A percentile compares a stretch with the other conserved stretches of the same genome.
Conservation (phyloP, 148 eudicot species). For the Diospyros kaki region DNA sequence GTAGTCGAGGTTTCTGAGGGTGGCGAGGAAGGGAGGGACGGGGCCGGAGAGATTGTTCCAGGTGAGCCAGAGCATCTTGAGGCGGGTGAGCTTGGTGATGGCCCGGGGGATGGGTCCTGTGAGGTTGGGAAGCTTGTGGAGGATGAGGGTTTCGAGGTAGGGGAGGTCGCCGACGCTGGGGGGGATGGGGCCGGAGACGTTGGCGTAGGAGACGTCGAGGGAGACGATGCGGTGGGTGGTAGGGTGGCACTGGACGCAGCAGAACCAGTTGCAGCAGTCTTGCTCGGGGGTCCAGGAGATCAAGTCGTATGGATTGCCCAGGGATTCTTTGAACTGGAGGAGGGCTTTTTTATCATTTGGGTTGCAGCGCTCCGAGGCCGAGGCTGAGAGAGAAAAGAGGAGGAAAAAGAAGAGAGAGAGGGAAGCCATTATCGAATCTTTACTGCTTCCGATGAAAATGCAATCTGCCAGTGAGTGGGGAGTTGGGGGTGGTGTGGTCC, state of each 20-base stretch:
- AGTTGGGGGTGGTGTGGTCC: too few species aligned
- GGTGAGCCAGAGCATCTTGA: constrained; percentile 20
- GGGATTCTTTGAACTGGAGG: constrained; percentile 32
- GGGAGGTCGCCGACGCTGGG: constrained; percentile 30
- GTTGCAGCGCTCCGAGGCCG: constrained; percentile 24
- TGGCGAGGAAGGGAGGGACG: constrained; percentile 40
- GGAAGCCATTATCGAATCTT: not conserved
- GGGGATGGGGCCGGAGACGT: constrained; percentile 36
- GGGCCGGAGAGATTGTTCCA: constrained; percentile 35
- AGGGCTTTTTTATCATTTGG: constrained; percentile 32
- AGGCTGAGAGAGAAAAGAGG: not conserved
- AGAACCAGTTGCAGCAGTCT: constrained; percentile 40
- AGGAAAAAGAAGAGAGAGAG: constrained; percentile 15
- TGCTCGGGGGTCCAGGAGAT: constrained; percentile 32
- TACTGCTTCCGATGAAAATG: too few species aligned
- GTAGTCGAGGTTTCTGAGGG: constrained; percentile 23
- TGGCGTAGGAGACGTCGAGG: constrained; percentile 21
- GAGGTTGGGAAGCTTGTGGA: constrained; percentile 33
- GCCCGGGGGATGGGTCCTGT: constrained; percentile 40
- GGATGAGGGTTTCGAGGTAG: constrained; percentile 25
- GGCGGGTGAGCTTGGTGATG: constrained; percentile 31
- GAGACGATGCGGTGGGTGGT: constrained; percentile 31
- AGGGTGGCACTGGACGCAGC: constrained; percentile 28
- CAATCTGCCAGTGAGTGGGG: too few species aligned
- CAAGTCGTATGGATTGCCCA: constrained; percentile 21